Base-by-base conservation (phyloP, 805 yeast genomes). In the Saccharomycopsis lassenensis region DNA sequence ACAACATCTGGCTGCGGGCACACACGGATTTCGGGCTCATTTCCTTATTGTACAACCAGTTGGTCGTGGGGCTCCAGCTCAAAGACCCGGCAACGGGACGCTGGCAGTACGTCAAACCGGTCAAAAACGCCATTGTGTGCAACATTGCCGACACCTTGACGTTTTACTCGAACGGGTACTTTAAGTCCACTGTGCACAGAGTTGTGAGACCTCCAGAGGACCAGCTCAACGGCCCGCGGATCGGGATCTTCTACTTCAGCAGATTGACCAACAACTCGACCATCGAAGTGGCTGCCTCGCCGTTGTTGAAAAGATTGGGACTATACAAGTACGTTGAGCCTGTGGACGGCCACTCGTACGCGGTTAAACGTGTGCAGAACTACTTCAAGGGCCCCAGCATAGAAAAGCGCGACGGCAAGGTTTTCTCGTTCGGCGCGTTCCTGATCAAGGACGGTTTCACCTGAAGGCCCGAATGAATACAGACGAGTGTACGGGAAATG, bases 11-110 rank as follows among this genome's bases (percentile, higher is more conserved):
- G 59, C 49, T 58, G 1, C 37, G 60, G 26, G 62, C 56, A 2
- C 63, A 58, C 42, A 57, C 63, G 4, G 63, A 58, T 39, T 54
- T 57, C 37, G 63, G 62, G 3, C 51, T 55, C n/a, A 47, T 58
- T 31, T 57, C 63, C 4, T 48, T 58, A 15, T 44, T 58, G 15
- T 57, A 47, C 46, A 55, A 56, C 39, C 63, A 58, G 41, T 53
- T 54, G 4, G 62, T 58, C 4, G 59, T 59, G 2, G 62, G 61
- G 3, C 49, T 58, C 18, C 63, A 58, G 34, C 54, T 57, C 27
- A 54, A 51, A 36, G 59, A 56, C 42, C 37, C 50, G 15, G 10
- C 5, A 6, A 43, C 48, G 25, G 63, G 61, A 1, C 41, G 46
- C 6, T 58, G 63, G 63, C 54, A 55, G 40, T 57, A 56, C 40